A percentile compares a stretch with the other conserved stretches of the same genome.
phyloP scores from a whole-genome alignment of 1,284 basidiomycete genomes.

The Tilletia caries region DNA sequence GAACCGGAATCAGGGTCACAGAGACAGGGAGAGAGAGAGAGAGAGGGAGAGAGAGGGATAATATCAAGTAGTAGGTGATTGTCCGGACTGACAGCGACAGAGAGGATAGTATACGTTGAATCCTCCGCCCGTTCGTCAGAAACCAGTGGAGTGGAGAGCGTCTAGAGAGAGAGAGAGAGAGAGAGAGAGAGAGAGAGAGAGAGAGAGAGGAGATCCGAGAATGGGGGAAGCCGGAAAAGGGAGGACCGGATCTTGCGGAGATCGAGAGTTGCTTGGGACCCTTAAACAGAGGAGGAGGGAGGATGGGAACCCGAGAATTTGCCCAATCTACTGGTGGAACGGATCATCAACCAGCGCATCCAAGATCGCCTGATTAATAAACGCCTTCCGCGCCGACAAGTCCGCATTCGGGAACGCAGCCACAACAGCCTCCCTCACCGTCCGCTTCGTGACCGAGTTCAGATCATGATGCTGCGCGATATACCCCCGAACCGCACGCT shows the following conservation, averaged over 20 bases:
- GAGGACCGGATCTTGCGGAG: no score
- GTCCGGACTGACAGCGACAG: not conserved
- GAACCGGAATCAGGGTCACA: no score
- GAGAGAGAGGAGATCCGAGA: not conserved
- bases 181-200: not conserved
- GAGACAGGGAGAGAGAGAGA: not conserved
- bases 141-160: not conserved
- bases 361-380: conserved; percentile 50
- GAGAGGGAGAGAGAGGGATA: not conserved
- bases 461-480: conserved; percentile 49
- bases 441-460: conserved; percentile 50
- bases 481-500: conserved; percentile 36
- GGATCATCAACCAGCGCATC: conserved; percentile 31
- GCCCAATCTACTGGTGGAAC: conserved; percentile 1
- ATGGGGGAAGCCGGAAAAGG: no score
- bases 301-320: no score
- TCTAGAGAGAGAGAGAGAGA: not conserved
- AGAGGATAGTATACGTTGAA: no score
- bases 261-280: no score
- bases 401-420: conserved; percentile 47
- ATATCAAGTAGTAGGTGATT: not conserved
- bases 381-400: conserved; percentile 32
- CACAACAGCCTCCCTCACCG: conserved; percentile 45
- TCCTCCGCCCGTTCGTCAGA: no score
- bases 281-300: no score